A percentile compares a stretch with the other conserved stretches of the same genome.
These are phyloP conservation scores for Ophiocordyceps sinensis DNA, from an alignment of 2,329 filamentous ascomycete species.

Conservation along the genomic window DNA sequence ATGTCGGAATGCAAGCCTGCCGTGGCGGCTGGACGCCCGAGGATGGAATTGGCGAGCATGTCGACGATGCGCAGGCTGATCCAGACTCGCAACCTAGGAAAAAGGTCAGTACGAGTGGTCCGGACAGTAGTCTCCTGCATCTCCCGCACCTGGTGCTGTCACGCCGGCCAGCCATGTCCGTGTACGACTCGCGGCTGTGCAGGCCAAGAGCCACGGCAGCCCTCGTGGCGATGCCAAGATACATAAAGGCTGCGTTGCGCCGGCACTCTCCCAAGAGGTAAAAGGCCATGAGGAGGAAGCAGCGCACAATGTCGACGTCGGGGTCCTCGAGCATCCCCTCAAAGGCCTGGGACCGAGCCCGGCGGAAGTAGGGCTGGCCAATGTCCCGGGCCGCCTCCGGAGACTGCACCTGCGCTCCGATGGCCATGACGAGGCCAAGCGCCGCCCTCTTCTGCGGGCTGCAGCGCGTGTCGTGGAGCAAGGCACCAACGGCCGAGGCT, in stretches of 20 bases:
- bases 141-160: slow-evolving; percentile 10
- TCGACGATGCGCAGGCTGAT: slow-evolving; percentile 23
- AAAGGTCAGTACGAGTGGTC: background rate
- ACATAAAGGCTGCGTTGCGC: slow-evolving; percentile 48
- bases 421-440: slow-evolving; percentile 31
- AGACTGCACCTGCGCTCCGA: slow-evolving; percentile 32
- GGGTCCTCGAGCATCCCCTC: slow-evolving; percentile 37
- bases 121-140: background rate
- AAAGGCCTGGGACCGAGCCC: slow-evolving; percentile 32
- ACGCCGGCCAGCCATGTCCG: slow-evolving; percentile 6
- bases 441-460: slow-evolving; percentile 4
- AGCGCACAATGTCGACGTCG: slow-evolving; percentile 34
- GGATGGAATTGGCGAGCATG: slow-evolving; percentile 21
- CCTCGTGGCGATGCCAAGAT: slow-evolving; percentile 42
- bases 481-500: background rate
- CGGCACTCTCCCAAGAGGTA: slow-evolving; percentile 45
- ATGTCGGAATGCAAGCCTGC: slow-evolving; percentile 14
- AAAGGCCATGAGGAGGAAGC: slow-evolving; percentile 41
- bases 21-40: slow-evolving; percentile 22
- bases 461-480: background rate
- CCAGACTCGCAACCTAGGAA: slow-evolving; percentile 18
- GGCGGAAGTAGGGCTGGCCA: slow-evolving; percentile 27
- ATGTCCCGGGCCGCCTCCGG: slow-evolving; percentile 12
- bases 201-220: slow-evolving; percentile 43
- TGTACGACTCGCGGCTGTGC: slow-evolving; percentile 23